Conservation (phyloP, 441 rosid genomes). For the Gossypium trilobum region DNA sequence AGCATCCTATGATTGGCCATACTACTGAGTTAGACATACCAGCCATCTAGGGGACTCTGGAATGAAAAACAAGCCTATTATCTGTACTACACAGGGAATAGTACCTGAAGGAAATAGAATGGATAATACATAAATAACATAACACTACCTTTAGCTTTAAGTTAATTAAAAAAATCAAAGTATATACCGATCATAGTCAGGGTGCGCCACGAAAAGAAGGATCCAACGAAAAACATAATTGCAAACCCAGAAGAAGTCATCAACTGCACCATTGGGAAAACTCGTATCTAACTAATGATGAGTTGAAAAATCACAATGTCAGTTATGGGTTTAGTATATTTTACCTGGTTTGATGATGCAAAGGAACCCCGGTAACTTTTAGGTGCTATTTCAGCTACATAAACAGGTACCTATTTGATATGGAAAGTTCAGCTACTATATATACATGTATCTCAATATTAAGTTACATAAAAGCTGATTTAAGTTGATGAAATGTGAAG, state of each 20-base stretch:
- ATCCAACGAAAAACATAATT: conserved; percentile 40
- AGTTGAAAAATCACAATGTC: neutral
- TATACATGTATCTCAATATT: neutral
- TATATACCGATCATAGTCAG: conserved; percentile 38
- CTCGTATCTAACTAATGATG: neutral
- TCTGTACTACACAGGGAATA: conserved; percentile 23
- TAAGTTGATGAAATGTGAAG: neutral
- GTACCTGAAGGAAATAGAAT: conserved; percentile 15
- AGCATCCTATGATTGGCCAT: neutral
- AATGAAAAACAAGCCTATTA: conserved; percentile 27
- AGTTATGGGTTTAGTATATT: neutral
- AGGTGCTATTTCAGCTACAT: conserved; percentile 70
- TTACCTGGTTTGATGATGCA: conserved; percentile 45
- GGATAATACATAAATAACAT: neutral
- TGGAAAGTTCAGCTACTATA: neutral
- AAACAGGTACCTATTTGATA: conserved; percentile 44
- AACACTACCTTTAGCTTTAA: neutral
- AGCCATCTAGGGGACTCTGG: conserved; percentile 44
- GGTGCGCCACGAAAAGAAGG: conserved; percentile 45
- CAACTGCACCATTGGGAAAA: conserved; percentile 34
- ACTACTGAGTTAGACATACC: conserved; percentile 19
- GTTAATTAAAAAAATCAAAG: neutral
- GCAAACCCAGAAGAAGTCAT: conserved; percentile 39
- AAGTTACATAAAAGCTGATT: neutral
- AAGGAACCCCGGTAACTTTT: conserved; percentile 54